Evolutionary conservation across 2,329 filamentous ascomycete genomes (phyloP).

Genomic region (Zalaria obscura): DNA sequence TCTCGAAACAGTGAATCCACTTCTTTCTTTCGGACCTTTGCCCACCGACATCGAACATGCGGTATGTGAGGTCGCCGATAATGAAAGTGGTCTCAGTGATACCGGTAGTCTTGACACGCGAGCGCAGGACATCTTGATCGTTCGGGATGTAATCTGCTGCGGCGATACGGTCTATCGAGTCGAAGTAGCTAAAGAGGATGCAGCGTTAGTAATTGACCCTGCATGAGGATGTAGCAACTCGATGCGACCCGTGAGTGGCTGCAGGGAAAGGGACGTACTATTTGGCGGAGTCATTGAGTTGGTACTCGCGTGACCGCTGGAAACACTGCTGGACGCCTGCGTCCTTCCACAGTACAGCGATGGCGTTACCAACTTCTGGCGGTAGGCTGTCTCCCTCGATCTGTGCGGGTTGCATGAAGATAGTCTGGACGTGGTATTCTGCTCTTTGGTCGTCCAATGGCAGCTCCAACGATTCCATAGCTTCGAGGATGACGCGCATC

Average conservation of each 20-base stretch:
- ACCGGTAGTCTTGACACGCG: constrained; percentile 94
- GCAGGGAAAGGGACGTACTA: constrained; percentile 49
- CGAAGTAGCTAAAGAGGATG: constrained; percentile 60
- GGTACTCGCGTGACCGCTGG: constrained; percentile 89
- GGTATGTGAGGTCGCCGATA: constrained; percentile 85
- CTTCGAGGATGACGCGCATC: constrained; percentile 56
- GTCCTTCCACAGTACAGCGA: constrained; percentile 86
- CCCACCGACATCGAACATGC: constrained; percentile 95
- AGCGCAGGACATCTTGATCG: constrained; percentile 88
- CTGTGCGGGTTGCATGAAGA: constrained; percentile 96
- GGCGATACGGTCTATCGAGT: constrained; percentile 82
- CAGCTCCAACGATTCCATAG: constrained; percentile 57
- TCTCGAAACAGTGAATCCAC: constrained; percentile 96
- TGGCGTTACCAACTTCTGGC: constrained; percentile 86
- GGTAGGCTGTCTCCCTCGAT: constrained; percentile 90
- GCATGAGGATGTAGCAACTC: constrained; percentile 1
- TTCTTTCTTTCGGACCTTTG: constrained; percentile 96
- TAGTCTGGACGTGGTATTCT: constrained; percentile 95
- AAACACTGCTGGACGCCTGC: constrained; percentile 88
- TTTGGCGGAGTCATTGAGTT: constrained; percentile 90
- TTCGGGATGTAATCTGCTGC: constrained; percentile 82
- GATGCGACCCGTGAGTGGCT: constrained; percentile 2
- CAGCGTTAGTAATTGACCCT: no score
- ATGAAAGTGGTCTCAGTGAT: constrained; percentile 95
- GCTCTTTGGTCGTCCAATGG: constrained; percentile 82